Evolutionary conservation across 106 monocot species (phyloP).

Genomic region (Acorus gramineus): DNA sequence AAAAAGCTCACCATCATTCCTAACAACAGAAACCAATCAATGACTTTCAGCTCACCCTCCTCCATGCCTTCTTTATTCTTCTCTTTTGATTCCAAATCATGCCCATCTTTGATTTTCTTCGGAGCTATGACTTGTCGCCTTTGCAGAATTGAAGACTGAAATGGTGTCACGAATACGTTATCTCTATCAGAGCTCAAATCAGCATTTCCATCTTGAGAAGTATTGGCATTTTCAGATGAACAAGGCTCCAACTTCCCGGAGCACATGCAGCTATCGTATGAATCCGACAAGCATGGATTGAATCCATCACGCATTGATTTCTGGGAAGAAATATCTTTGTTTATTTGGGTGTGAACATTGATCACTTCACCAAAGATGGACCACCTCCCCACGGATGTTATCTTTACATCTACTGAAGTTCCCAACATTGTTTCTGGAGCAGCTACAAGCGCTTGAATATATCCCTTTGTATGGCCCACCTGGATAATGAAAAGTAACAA

Average conservation of each 20-base stretch:
- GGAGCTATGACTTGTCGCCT: constrained; percentile 19
- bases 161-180: constrained; percentile 9
- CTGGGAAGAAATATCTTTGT: not conserved
- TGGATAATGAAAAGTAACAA: constrained; percentile 9
- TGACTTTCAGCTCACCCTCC: constrained; percentile 4
- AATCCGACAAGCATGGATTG: not conserved
- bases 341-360: constrained; percentile 9
- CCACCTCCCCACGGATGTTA: constrained; percentile 83
- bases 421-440: constrained; percentile 77
- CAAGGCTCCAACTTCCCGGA: constrained; percentile 19
- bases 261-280: constrained; percentile 33
- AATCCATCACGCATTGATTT: not conserved
- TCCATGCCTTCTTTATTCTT: not conserved
- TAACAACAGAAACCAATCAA: constrained; percentile 42
- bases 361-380: constrained; percentile 89
- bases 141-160: constrained; percentile 32
- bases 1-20: constrained; percentile 39
- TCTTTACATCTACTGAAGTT: constrained; percentile 51
- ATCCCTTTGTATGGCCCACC: constrained; percentile 98
- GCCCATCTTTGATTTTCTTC: constrained; percentile 1
- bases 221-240: constrained; percentile 2
- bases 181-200: not conserved
- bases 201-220: not conserved
- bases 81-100: not conserved
- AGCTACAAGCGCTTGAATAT: constrained; percentile 84